These are phyloP conservation scores for Isatis tinctoria DNA, from an alignment of 345 rosid species.

Conservation along the genomic window DNA sequence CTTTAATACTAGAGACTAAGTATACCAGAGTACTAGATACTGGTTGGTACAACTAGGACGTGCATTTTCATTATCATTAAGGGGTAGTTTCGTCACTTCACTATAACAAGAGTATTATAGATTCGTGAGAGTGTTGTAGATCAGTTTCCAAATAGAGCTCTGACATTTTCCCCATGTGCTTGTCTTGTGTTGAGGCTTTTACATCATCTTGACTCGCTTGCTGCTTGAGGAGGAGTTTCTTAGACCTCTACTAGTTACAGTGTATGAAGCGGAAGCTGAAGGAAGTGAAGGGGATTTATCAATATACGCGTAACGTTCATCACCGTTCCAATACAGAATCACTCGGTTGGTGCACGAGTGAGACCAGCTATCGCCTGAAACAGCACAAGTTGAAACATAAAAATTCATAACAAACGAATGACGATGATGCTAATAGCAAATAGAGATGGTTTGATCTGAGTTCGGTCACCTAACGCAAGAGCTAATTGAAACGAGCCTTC, in stretches of 20 bases:
- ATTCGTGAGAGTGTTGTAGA: too few species aligned
- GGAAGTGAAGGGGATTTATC: slow-evolving; percentile 87
- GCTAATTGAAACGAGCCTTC: slow-evolving; percentile 56
- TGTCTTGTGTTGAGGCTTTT: neutral
- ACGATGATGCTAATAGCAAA: neutral
- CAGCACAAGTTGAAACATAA: neutral
- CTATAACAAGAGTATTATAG: too few species aligned
- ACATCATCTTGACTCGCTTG: slow-evolving; percentile 68
- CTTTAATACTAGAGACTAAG: too few species aligned
- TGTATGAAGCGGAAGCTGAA: slow-evolving; percentile 80
- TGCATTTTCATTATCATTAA: too few species aligned
- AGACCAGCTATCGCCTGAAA: slow-evolving; percentile 93
- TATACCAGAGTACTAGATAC: too few species aligned
- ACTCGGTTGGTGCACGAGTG: slow-evolving; percentile 84
- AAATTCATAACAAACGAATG: neutral
- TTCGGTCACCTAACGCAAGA: slow-evolving; percentile 68
- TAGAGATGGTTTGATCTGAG: neutral
- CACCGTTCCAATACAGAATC: slow-evolving; percentile 80
- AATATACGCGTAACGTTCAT: slow-evolving; percentile 68
- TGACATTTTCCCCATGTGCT: too few species aligned
- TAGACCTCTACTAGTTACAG: slow-evolving; percentile 63
- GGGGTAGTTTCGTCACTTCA: too few species aligned
- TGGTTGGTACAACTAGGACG: too few species aligned
- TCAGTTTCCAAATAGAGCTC: too few species aligned
- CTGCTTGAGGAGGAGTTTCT: slow-evolving; percentile 51